Evolutionary conservation across 2,329 filamentous ascomycete species (phyloP).

Genomic region (Colletotrichum cuscutae): DNA sequence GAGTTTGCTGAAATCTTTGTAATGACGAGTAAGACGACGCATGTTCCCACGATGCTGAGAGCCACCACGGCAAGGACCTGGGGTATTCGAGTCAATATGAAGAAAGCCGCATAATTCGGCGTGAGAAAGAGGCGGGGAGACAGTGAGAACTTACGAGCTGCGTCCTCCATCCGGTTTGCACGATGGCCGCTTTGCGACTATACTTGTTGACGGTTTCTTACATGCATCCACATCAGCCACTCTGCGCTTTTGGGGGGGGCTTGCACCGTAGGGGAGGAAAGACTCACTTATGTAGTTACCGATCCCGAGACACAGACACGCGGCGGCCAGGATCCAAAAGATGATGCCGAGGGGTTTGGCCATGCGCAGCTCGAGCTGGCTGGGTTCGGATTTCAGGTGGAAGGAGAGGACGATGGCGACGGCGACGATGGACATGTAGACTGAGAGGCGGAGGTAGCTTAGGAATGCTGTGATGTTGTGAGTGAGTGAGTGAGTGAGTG

Average conservation of each 20-base stretch:
- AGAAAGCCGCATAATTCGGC: not conserved
- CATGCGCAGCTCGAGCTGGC: slow-evolving; percentile 76
- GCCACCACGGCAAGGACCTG: slow-evolving; percentile 73
- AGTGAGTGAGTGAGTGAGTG: not conserved
- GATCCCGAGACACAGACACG: slow-evolving; percentile 81
- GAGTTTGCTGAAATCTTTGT: slow-evolving; percentile 46
- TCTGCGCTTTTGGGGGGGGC: no score
- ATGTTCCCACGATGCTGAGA: slow-evolving; percentile 71
- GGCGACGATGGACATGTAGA: slow-evolving; percentile 91
- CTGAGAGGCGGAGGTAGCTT: slow-evolving; percentile 87
- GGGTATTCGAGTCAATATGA: not conserved
- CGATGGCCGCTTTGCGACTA: slow-evolving; percentile 79
- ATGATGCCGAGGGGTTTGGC: slow-evolving; percentile 85
- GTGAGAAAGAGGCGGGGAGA: no score
- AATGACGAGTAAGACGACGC: slow-evolving; percentile 69
- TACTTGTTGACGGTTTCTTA: slow-evolving; percentile 74
- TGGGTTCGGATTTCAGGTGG: slow-evolving; percentile 82
- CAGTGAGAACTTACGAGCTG: slow-evolving; percentile 69
- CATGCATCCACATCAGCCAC: no score
- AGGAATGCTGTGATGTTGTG: slow-evolving; percentile 70
- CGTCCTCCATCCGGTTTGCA: slow-evolving; percentile 94
- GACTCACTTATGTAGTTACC: slow-evolving; percentile 85
- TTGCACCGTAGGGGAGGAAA: not conserved
- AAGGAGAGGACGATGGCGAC: slow-evolving; percentile 94
- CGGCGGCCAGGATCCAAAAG: slow-evolving; percentile 85